Evolutionary conservation across 2,329 filamentous ascomycete genomes (phyloP).

Genomic region (Colletotrichum tabaci): DNA sequence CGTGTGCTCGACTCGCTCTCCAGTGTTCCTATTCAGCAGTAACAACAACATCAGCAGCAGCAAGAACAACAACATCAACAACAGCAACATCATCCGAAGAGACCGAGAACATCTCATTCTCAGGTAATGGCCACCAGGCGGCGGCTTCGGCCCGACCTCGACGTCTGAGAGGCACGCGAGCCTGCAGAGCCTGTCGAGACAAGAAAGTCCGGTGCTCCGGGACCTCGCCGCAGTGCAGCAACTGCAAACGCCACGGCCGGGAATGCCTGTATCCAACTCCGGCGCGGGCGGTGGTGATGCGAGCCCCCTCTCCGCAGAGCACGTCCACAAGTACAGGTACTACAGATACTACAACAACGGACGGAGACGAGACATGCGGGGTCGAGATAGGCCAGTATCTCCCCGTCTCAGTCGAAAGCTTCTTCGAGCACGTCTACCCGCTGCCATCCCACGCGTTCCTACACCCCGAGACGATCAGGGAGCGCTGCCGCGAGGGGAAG

Average conservation of each 20-base stretch:
- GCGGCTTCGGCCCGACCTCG: slow-evolving; percentile 31
- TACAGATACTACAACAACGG: neutral
- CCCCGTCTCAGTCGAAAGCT: slow-evolving; percentile 44
- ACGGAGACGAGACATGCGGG: slow-evolving; percentile 4
- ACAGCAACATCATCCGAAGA: neutral
- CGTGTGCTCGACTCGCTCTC: slow-evolving; percentile 53
- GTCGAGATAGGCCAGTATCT: slow-evolving; percentile 41
- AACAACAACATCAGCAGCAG: no score
- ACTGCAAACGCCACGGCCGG: slow-evolving; percentile 43
- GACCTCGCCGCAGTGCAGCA: slow-evolving; percentile 44
- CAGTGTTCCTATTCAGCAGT: slow-evolving; percentile 49
- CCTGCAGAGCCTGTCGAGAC: slow-evolving; percentile 49
- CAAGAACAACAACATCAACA: no score
- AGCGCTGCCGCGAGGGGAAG: slow-evolving; percentile 49
- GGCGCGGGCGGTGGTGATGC: slow-evolving; percentile 16
- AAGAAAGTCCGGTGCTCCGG: slow-evolving; percentile 47
- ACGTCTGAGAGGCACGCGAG: slow-evolving; percentile 42
- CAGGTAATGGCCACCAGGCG: slow-evolving; percentile 40
- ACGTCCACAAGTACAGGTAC: slow-evolving; percentile 9
- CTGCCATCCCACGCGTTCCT: slow-evolving; percentile 53
- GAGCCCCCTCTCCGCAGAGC: slow-evolving; percentile 14
- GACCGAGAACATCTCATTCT: no score
- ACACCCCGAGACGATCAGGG: slow-evolving; percentile 51
- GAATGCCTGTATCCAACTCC: slow-evolving; percentile 43
- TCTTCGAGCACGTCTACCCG: slow-evolving; percentile 47